These are phyloP conservation scores for Penicillium sp. DNA, from an alignment of 2,329 filamentous ascomycete species.

Conservation along the genomic window DNA sequence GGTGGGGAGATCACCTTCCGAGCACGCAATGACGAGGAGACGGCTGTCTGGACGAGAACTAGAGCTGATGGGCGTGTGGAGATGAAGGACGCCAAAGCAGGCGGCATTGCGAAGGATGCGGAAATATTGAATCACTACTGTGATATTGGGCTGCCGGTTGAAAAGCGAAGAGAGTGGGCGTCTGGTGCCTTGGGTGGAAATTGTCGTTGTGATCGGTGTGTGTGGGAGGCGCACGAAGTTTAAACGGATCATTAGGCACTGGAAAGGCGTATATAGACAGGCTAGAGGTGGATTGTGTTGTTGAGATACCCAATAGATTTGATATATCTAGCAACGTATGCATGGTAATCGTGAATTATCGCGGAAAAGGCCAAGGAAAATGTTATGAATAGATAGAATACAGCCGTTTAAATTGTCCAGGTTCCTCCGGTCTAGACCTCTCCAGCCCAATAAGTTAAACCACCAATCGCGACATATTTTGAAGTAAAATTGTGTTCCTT, in stretches of 20 bases:
- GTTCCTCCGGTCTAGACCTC: slow-evolving; percentile 3
- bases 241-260: not conserved
- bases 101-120: slow-evolving; percentile 71
- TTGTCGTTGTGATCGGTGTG: slow-evolving; percentile 83
- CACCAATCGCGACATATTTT: not conserved
- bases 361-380: not conserved
- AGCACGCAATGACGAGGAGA: slow-evolving; percentile 34
- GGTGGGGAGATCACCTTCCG: slow-evolving; percentile 50
- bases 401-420: not conserved
- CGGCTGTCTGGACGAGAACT: slow-evolving; percentile 38
- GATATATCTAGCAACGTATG: not conserved
- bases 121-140: slow-evolving; percentile 96
- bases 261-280: slow-evolving; percentile 2
- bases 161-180: slow-evolving; percentile 84
- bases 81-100: slow-evolving; percentile 45
- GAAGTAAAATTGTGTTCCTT: not conserved
- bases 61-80: slow-evolving; percentile 21
- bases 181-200: slow-evolving; percentile 80
- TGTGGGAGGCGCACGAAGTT: slow-evolving; percentile 59
- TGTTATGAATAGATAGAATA: not conserved
- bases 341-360: not conserved
- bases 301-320: slow-evolving; percentile 19
- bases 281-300: slow-evolving; percentile 1
- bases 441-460: not conserved
- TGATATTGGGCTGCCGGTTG: slow-evolving; percentile 75